Evolutionary conservation across 2,329 filamentous ascomycete species (phyloP).

Genomic region (Pseudocercospora eumusae): DNA sequence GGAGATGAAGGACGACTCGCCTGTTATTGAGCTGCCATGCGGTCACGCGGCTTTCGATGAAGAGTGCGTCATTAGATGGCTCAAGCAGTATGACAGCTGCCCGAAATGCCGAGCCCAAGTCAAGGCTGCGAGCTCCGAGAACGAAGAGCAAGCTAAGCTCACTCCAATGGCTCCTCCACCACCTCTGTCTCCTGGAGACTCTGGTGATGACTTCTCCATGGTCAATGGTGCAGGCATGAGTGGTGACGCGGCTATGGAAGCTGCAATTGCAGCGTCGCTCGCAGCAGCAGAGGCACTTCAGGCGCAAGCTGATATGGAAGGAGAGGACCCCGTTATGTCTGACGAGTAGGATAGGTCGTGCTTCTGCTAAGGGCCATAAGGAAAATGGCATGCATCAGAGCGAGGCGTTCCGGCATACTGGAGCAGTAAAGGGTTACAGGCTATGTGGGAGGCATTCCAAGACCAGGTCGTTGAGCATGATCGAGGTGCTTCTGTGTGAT

Average conservation of each 20-base stretch:
- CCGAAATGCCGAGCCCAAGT: constrained; percentile 27
- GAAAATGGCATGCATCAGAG: not conserved
- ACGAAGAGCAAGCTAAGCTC: not conserved
- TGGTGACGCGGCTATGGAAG: not conserved
- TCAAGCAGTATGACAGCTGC: constrained; percentile 29
- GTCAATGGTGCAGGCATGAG: constrained; percentile 11
- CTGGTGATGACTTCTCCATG: constrained; percentile 6
- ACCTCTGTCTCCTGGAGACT: constrained; percentile 1
- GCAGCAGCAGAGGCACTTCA: not conserved
- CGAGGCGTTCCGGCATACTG: constrained; percentile 5
- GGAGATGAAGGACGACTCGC: constrained; percentile 22
- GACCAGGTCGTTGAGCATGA: not conserved
- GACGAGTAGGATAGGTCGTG: constrained; percentile 13
- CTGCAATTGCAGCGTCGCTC: constrained; percentile 10
- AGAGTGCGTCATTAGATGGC: constrained; percentile 31
- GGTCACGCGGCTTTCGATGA: constrained; percentile 27
- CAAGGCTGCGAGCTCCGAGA: not conserved
- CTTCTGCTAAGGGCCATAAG: not conserved
- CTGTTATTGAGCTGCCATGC: constrained; percentile 29
- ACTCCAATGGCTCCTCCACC: not conserved
- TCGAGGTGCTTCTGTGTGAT: not conserved
- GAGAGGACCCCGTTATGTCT: constrained; percentile 19
- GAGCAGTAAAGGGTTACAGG: not conserved
- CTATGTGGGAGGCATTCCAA: not conserved
- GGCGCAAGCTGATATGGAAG: not conserved